Evolutionary conservation across 805 yeast genomes (phyloP).

Genomic region (Metschnikowia matae): DNA sequence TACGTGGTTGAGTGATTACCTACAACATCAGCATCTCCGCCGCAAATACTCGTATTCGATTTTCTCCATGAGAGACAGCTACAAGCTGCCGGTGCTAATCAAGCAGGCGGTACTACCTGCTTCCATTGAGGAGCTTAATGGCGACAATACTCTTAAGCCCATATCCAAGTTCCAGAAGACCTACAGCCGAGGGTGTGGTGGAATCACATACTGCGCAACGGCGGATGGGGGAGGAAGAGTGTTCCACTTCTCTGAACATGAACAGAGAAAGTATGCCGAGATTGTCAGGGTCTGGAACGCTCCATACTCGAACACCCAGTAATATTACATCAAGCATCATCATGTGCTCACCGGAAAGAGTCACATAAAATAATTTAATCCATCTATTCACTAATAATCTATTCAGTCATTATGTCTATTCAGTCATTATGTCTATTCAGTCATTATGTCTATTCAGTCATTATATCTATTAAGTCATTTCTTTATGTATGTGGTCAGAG

Average conservation of each 20-base stretch:
- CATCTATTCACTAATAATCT: neutral
- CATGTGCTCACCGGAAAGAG: neutral
- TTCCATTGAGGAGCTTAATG: slow-evolving; percentile 7
- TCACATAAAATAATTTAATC: neutral
- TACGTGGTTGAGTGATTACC: slow-evolving; percentile 13
- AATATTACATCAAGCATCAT: neutral
- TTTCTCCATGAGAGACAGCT: slow-evolving; percentile 7
- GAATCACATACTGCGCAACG: slow-evolving; percentile 15
- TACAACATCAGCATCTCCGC: slow-evolving; percentile 10
- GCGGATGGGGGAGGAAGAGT: slow-evolving; percentile 11
- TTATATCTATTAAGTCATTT: neutral
- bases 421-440: neutral
- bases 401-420: neutral
- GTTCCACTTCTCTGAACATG: slow-evolving; percentile 6
- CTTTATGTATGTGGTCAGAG: neutral
- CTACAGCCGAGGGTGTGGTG: slow-evolving; percentile 14
- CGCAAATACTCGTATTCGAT: slow-evolving; percentile 8
- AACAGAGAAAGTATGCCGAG: slow-evolving; percentile 3
- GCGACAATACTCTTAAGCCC: neutral
- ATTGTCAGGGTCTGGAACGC: slow-evolving; percentile 12
- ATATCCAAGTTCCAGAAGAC: slow-evolving; percentile 10
- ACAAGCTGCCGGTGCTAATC: slow-evolving; percentile 7
- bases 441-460: neutral
- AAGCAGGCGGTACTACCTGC: slow-evolving; percentile 14
- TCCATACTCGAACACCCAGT: neutral